Base-by-base conservation (phyloP, 768 basidiomycete species). In the Leccinum truebloodii region DNA sequence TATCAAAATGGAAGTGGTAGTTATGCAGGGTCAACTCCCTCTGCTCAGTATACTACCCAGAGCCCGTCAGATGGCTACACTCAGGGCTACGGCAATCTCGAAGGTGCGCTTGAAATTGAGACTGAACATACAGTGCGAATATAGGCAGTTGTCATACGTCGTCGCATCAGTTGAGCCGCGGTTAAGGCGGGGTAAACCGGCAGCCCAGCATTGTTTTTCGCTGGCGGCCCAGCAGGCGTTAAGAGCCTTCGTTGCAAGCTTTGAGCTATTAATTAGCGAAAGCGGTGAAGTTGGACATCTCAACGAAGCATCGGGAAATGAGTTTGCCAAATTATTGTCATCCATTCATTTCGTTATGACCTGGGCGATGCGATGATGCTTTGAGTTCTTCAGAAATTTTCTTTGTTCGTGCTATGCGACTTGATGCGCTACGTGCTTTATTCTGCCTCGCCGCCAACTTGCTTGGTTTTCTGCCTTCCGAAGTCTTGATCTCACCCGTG, bases 81-180 rank as follows among this genome's bases (percentile, higher is more conserved):
- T 74, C 86, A 88, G 77, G 86, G 79, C 64, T 89, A 83, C 75
- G 84, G 83, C 77, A 83, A 74, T 67, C 79, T 77, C 79, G 90
- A 92, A 93, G 91, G 91, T 94, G 84, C 90, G 91, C 90, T 87
- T 78, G 81, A 83, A 70, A 75, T 85, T 86, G 77, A 86, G 83
- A 84, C 80, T 85, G 73, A 83, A 73, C 67, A 69, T 70, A 59
- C 73, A 73, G 73, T 69, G 77, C 74, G 72, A 79, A 75, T 71
- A 76, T 68, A 78, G 78, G 78, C 75, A 76, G 75, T 72, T 72
- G 50, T 65, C 57, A 64, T 62, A 60, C 63, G 54, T 69, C 68
- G 65, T 68, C 62, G 72, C 73, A 75, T 72, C 72, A 57, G 64
- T 71, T 74, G 67, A 73, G 73, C 75, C 78, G 77, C 80, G 73